phyloP scores from a whole-genome alignment of 495 filamentous ascomycete species.

The Penicillium cosmopolitanum region DNA sequence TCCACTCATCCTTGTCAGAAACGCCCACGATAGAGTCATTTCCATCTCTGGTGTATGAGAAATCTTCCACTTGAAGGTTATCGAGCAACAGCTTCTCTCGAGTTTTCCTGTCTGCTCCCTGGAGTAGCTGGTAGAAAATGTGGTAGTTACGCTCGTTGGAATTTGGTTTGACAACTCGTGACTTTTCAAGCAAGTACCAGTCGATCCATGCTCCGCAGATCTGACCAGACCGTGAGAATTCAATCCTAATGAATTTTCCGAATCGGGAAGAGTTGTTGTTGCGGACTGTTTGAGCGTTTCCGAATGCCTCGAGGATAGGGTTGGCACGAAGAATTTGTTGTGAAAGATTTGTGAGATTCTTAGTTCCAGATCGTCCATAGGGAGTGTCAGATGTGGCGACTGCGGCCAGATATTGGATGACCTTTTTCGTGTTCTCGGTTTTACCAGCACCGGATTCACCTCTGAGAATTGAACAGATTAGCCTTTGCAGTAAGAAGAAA shows the following conservation, averaged over 20 bases:
- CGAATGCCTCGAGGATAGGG: constrained; percentile 97
- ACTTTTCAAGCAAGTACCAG: constrained; percentile 98
- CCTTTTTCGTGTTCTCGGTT: constrained; percentile 99
- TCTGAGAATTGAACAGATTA: constrained; percentile 31
- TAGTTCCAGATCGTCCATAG: constrained; percentile 60
- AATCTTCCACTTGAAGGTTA: constrained; percentile 76
- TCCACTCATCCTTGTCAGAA: constrained; percentile 91
- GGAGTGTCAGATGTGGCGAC: constrained; percentile 84
- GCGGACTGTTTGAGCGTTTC: constrained; percentile 95
- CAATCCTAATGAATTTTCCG: constrained; percentile 98
- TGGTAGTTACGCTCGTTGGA: constrained; percentile 93
- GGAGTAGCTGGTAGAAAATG: constrained; percentile 93
- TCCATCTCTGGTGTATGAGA: constrained; percentile 86
- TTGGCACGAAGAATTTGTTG: constrained; percentile 96
- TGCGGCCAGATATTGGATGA: constrained; percentile 97
- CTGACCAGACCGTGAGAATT: constrained; percentile 87
- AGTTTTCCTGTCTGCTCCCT: constrained; percentile 74
- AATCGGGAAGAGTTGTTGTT: constrained; percentile 99
- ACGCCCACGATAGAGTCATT: constrained; percentile 90
- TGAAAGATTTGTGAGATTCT: constrained; percentile 85
- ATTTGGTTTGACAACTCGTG: constrained; percentile 87
- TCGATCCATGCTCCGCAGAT: constrained; percentile 97
- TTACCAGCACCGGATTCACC: constrained; percentile 99
- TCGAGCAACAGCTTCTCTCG: constrained; percentile 76
- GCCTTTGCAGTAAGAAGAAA: constrained; percentile 2